phyloP scores from a whole-genome alignment of 2,329 filamentous ascomycete species.

The Colletotrichum sublineola region DNA sequence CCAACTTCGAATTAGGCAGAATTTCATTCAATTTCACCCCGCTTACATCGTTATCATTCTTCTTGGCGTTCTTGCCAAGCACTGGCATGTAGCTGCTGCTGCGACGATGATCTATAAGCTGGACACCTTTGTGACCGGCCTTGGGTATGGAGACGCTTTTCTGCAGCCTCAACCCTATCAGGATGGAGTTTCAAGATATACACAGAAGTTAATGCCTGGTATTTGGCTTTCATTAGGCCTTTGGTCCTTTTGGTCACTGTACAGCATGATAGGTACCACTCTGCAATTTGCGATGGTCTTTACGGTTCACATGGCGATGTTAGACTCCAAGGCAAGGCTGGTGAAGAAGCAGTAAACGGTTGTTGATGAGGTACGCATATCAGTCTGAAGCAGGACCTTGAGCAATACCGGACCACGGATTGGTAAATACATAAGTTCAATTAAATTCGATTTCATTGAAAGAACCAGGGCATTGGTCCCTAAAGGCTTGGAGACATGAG shows the following conservation, averaged over 20 bases:
- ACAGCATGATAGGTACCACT: not conserved
- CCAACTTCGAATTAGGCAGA: not conserved
- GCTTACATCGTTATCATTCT: not conserved
- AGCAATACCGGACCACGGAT: too few species aligned
- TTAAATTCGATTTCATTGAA: too few species aligned
- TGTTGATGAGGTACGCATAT: too few species aligned
- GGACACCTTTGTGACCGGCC: not conserved
- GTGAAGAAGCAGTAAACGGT: too few species aligned
- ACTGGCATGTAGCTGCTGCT: conserved; percentile 10
- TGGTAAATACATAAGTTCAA: too few species aligned
- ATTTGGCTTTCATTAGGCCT: not conserved
- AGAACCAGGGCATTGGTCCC: too few species aligned
- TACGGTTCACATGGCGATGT: too few species aligned
- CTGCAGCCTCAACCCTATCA: not conserved
- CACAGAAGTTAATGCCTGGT: not conserved
- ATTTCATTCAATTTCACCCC: not conserved
- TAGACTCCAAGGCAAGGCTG: too few species aligned
- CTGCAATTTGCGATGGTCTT: conserved; percentile 7
- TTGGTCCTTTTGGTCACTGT: conserved; percentile 1
- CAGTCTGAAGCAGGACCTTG: too few species aligned
- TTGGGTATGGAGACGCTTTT: not conserved
- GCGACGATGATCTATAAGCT: not conserved
- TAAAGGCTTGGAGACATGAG: too few species aligned
- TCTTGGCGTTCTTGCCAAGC: not conserved
- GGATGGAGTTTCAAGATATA: conserved; percentile 3